Evolutionary conservation across 768 basidiomycete genomes (phyloP).

Genomic region (Russula griseocarnosa): DNA sequence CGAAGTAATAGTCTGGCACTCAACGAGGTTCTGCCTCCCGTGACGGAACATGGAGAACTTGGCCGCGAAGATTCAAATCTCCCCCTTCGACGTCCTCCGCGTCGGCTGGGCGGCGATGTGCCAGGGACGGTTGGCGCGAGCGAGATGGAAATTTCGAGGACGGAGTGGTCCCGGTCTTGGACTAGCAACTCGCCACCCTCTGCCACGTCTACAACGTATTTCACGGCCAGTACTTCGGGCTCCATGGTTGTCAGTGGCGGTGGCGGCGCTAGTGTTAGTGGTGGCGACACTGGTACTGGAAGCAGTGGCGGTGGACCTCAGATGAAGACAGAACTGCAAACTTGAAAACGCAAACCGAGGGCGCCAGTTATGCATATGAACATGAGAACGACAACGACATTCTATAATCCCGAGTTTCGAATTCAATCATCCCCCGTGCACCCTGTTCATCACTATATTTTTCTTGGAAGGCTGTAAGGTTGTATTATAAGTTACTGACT

Average conservation of each 20-base stretch:
- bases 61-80: background rate
- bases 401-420: background rate
- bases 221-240: slow-evolving; percentile 5
- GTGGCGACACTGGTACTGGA: background rate
- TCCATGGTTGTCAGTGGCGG: background rate
- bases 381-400: background rate
- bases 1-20: slow-evolving; percentile 21
- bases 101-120: background rate
- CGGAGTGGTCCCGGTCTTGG: slow-evolving; percentile 14
- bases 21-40: slow-evolving; percentile 23
- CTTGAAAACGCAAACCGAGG: too few relatives aligned
- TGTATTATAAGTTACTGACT: too few relatives aligned
- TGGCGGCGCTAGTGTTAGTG: background rate
- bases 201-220: slow-evolving; percentile 7
- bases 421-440: background rate
- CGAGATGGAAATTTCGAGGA: slow-evolving; percentile 15
- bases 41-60: slow-evolving; percentile 25
- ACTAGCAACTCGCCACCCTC: slow-evolving; percentile 8
- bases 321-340: background rate
- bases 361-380: background rate
- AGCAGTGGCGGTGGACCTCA: background rate
- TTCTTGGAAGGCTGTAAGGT: too few relatives aligned
- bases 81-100: background rate
- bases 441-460: too few relatives aligned
- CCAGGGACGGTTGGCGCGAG: background rate